These are phyloP conservation scores for Leccinum subgranulosum DNA, from an alignment of 768 basidiomycete species.

Conservation along the genomic window DNA sequence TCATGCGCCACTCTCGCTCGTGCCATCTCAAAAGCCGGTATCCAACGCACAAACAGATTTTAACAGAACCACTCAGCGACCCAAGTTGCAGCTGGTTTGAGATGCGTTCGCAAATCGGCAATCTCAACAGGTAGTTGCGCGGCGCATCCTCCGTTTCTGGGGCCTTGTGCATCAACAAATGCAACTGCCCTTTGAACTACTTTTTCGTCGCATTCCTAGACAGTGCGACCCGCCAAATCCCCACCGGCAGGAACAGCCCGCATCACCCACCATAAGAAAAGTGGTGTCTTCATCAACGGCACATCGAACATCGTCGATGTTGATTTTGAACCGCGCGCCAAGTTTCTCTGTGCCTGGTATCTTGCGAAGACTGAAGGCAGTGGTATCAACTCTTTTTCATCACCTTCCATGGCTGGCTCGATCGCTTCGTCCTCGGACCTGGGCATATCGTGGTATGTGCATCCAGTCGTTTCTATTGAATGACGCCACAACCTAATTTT, in stretches of 20 bases:
- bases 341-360: too few relatives aligned
- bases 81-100: not conserved
- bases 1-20: too few relatives aligned
- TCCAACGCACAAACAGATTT: too few relatives aligned
- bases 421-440: too few relatives aligned
- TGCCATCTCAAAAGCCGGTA: too few relatives aligned
- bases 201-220: conserved; percentile 36
- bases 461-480: not conserved
- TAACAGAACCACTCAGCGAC: conserved; percentile 4
- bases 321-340: too few relatives aligned
- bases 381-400: too few relatives aligned
- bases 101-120: conserved; percentile 51
- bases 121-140: conserved; percentile 39
- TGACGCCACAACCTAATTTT: not conserved
- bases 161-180: accelerated
- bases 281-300: not conserved
- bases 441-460: too few relatives aligned
- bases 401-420: too few relatives aligned
- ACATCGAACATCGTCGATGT: too few relatives aligned
- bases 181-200: conserved; percentile 21
- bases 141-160: too few relatives aligned
- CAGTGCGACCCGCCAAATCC: conserved; percentile 64
- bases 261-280: not conserved
- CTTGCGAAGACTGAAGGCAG: too few relatives aligned
- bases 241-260: conserved; percentile 75